Conservation (phyloP, 768 basidiomycete species). For the Rhizopogon roseolus region DNA sequence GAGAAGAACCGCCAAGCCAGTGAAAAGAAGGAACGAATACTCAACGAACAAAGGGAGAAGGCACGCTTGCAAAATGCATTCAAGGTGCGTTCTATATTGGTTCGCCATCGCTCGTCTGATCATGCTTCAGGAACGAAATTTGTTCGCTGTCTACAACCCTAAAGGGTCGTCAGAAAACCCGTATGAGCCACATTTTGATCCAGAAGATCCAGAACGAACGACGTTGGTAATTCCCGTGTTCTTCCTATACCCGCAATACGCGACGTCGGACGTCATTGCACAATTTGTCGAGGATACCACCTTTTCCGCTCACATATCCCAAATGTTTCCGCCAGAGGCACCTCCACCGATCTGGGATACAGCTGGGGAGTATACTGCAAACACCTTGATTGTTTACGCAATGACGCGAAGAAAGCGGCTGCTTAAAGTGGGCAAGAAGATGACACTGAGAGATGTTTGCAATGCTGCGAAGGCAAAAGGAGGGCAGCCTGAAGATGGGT, state of each 20-base stretch:
- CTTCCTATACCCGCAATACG: constrained; percentile 89
- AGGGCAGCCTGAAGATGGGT: constrained; percentile 63
- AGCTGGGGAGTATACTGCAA: constrained; percentile 58
- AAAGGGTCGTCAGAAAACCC: constrained; percentile 48
- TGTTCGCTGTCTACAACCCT: constrained; percentile 51
- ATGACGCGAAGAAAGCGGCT: constrained; percentile 72
- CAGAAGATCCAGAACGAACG: constrained; percentile 51
- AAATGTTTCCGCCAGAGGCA: constrained; percentile 78
- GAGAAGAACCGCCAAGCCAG: constrained; percentile 47
- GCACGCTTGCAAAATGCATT: constrained; percentile 53
- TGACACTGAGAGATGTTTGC: constrained; percentile 79
- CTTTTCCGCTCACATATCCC: constrained; percentile 68
- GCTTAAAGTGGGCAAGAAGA: constrained; percentile 88
- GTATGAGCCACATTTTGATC: constrained; percentile 61
- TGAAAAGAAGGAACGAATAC: constrained; percentile 44
- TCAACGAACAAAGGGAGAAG: constrained; percentile 49
- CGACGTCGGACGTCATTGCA: constrained; percentile 84
- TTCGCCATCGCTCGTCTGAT: constrained; percentile 2
- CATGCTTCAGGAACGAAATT: constrained; percentile 61
- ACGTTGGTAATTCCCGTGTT: constrained; percentile 83
- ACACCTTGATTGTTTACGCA: constrained; percentile 75
- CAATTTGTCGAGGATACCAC: constrained; percentile 83
- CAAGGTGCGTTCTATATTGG: constrained; percentile 37
- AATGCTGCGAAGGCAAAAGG: constrained; percentile 54
- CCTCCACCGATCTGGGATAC: constrained; percentile 74